Percentiles rank a stretch among this genome's conserved stretches.
Evolutionary conservation across 2,329 filamentous ascomycete species (phyloP).

Genomic region (Fusarium sp.): DNA sequence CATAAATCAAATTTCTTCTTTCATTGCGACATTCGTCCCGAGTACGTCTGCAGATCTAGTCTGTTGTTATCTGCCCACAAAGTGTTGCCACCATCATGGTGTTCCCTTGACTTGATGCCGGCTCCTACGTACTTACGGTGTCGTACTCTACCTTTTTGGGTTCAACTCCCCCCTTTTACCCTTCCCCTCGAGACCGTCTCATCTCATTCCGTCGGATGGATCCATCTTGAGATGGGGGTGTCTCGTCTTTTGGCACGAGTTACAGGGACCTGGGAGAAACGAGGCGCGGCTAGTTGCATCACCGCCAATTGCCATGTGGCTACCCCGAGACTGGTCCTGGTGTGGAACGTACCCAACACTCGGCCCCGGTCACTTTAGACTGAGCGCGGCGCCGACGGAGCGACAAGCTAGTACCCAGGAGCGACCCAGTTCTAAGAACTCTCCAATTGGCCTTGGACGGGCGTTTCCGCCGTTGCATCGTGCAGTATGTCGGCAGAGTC

Average conservation of each 20-base stretch:
- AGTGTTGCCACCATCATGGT: neutral
- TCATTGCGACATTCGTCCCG: conserved; percentile 8
- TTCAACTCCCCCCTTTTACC: neutral
- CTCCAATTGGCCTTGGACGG: conserved; percentile 1
- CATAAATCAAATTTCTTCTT: conserved; percentile 22
- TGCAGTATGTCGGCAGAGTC: conserved; percentile 10
- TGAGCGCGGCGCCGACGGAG: conserved; percentile 19
- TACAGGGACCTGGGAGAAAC: neutral
- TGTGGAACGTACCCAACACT: conserved; percentile 9
- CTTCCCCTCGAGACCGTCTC: neutral
- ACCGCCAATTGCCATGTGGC: conserved; percentile 32
- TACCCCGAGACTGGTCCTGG: conserved; percentile 6
- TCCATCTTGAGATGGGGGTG: neutral
- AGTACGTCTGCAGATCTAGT: conserved; percentile 1
- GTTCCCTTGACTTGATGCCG: neutral
- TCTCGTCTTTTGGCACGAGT: neutral
- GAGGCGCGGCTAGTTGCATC: conserved; percentile 6
- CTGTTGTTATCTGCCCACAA: neutral
- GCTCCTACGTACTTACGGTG: neutral
- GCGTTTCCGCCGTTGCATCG: conserved; percentile 5
- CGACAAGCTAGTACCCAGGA: conserved; percentile 7
- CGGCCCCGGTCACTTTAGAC: conserved; percentile 17
- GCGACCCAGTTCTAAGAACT: neutral
- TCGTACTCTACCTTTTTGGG: neutral
- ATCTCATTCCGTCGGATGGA: neutral